phyloP scores from a whole-genome alignment of 106 monocot genomes.

The Phalaenopsis aphrodite region DNA sequence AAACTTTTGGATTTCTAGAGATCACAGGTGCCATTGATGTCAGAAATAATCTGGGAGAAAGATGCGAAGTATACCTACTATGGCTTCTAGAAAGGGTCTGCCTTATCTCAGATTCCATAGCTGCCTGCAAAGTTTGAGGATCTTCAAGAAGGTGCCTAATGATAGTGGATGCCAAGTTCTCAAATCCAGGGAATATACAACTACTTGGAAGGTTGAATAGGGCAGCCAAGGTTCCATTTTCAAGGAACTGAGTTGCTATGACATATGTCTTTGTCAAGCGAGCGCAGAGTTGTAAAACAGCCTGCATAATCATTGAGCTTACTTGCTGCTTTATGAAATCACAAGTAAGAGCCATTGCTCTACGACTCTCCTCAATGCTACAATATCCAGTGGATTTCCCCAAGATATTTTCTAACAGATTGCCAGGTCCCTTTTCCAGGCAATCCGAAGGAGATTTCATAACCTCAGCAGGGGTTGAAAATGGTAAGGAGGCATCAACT shows the following conservation, averaged over 20 bases:
- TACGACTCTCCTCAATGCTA: conserved; percentile 47
- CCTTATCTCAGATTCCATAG: conserved; percentile 75
- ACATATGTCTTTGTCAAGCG: conserved; percentile 60
- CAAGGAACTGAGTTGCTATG: conserved; percentile 56
- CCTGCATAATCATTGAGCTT: conserved; percentile 56
- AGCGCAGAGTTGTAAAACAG: conserved; percentile 59
- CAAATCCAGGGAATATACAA: conserved; percentile 70
- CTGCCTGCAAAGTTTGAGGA: conserved; percentile 73
- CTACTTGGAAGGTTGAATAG: conserved; percentile 51
- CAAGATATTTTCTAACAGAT: conserved; percentile 45
- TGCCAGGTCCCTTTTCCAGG: conserved; percentile 18
- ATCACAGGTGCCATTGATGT: conserved; percentile 73
- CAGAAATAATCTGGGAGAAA: conserved; percentile 43
- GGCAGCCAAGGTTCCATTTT: conserved; percentile 41
- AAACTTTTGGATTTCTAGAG: conserved; percentile 51
- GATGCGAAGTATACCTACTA: conserved; percentile 36
- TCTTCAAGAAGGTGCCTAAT: conserved; percentile 76
- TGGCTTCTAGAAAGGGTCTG: conserved; percentile 41
- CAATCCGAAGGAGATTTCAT: conserved; percentile 20
- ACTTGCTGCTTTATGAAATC: conserved; percentile 50
- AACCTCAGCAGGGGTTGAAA: conserved; percentile 12
- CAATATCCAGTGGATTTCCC: conserved; percentile 59
- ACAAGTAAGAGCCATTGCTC: conserved; percentile 38
- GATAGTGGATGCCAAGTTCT: conserved; percentile 59
- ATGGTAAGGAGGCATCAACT: conserved; percentile 17